Evolutionary conservation across 805 yeast genomes (phyloP).

Genomic region (Brettanomyces naardenensis): DNA sequence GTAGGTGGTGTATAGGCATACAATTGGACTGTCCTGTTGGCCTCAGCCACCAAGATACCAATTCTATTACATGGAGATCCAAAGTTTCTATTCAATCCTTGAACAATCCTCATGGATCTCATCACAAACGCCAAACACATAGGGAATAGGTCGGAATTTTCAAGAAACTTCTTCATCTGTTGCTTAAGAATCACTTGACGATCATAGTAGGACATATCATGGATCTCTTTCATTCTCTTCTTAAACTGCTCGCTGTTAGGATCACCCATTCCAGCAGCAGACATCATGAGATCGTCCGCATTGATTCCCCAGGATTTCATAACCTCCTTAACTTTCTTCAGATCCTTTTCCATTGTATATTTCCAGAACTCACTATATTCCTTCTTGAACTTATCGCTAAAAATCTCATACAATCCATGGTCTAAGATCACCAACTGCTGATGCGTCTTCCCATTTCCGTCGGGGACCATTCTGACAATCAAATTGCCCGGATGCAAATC

Average conservation of each 20-base stretch:
- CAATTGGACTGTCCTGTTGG: constrained; percentile 24
- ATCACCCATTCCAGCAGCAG: constrained; percentile 20
- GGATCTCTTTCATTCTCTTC: constrained; percentile 19
- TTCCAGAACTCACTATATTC: constrained; percentile 62
- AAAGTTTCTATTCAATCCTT: constrained; percentile 53
- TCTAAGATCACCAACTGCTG: constrained; percentile 64
- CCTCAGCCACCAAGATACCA: constrained; percentile 52
- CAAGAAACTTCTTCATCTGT: constrained; percentile 46
- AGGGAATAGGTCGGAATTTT: constrained; percentile 62
- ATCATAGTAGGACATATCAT: constrained; percentile 29
- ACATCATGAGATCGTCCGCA: constrained; percentile 51
- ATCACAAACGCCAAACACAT: constrained; percentile 56
- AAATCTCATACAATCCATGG: constrained; percentile 62
- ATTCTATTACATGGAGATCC: constrained; percentile 74
- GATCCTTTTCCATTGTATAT: constrained; percentile 46
- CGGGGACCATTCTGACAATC: constrained; percentile 34
- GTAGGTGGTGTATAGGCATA: not conserved
- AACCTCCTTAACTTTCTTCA: constrained; percentile 37
- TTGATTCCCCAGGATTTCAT: constrained; percentile 63
- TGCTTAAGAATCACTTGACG: constrained; percentile 35
- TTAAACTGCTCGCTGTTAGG: constrained; percentile 24
- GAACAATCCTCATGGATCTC: constrained; percentile 68
- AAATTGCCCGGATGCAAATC: constrained; percentile 83
- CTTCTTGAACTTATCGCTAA: constrained; percentile 40
- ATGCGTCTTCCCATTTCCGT: not conserved